Evolutionary conservation across 2,329 filamentous ascomycete genomes (phyloP).

Genomic region (Didymella exigua): DNA sequence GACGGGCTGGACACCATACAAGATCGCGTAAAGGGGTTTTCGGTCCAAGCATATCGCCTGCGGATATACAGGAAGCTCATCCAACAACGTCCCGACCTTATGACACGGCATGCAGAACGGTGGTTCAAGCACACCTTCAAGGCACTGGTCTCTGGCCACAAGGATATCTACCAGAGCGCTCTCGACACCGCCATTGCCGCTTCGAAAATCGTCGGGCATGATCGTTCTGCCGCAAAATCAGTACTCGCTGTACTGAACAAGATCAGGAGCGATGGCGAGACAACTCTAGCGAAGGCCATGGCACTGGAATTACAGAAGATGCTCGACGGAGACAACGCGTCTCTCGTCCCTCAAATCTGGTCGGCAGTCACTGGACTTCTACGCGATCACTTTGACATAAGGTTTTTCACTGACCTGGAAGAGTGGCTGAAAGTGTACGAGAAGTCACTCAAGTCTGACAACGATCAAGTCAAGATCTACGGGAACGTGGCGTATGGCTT

Average conservation of each 20-base stretch:
- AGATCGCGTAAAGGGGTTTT: conserved; percentile 76
- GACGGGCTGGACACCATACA: conserved; percentile 74
- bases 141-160: conserved; percentile 78
- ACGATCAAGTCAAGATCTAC: conserved; percentile 66
- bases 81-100: conserved; percentile 70
- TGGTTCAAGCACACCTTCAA: conserved; percentile 86
- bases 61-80: conserved; percentile 79
- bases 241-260: conserved; percentile 67
- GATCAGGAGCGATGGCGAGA: conserved; percentile 64
- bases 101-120: conserved; percentile 70
- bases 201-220: conserved; percentile 70
- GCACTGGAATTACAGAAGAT: conserved; percentile 67
- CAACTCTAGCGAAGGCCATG: conserved; percentile 61
- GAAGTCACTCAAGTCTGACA: conserved; percentile 80
- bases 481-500: conserved; percentile 87
- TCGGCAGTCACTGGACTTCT: conserved; percentile 80
- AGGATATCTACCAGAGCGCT: conserved; percentile 76
- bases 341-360: conserved; percentile 86
- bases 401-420: conserved; percentile 73
- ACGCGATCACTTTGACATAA: conserved; percentile 63
- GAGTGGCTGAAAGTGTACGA: conserved; percentile 81
- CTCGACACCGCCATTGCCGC: conserved; percentile 76
- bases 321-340: conserved; percentile 61
- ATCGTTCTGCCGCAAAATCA: conserved; percentile 69
- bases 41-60: conserved; percentile 76